Evolutionary conservation across 495 filamentous ascomycete species (phyloP), one percentile per base, ranked within the genome.

Genomic region (Neurospora tetraspora): DNA sequence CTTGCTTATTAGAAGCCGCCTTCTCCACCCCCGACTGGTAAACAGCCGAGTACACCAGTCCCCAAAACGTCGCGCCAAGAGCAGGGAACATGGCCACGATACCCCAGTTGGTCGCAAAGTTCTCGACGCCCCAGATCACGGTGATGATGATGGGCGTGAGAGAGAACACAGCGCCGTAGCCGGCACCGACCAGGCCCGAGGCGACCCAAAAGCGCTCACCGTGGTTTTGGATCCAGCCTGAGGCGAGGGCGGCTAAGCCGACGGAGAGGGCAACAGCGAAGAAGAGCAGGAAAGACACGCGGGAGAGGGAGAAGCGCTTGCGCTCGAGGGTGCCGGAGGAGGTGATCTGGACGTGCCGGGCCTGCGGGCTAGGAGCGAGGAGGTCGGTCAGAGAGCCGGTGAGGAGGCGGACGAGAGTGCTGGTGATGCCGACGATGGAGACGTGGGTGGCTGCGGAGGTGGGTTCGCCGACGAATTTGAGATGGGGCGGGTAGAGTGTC

Each of bases 81-180:
- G 94, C 96, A 10, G 96, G 96, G 69, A 94, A 91, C 83, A 96
- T 92, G 40, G 93, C 93, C 18, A 99, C 90, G 73, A 98, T 93
- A 16, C 96, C 96, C 91, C 95, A 99, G 76, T 99, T 98, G 3
- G 96, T 99, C 73, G 93, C 96, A 80, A 98, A 98, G 81, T 98
- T 99, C 83, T 97, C 93, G 2, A 97, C 94, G 42, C 96, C 96
- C 96, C 96, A 99, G 61, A 98, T 94, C 34, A 97, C 93, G 70
- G 88, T 91, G 75, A 98, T 90, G 73, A 98, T 91, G 77, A 98
- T 97, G 4, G 96, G 96, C 1, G 90, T 89, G 16, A 99, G 87
- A 45, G 89, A 91, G 83, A 99, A 99, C 45, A 92, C 88, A 36
- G 94, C 93, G 65, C 96, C 96, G 78, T 99, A 99, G 47, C 95